A percentile compares a stretch with the other conserved stretches of the same genome.
phyloP scores from a whole-genome alignment of 371 early-diverging fungal genomes.

The Haplosporangium sp. region DNA sequence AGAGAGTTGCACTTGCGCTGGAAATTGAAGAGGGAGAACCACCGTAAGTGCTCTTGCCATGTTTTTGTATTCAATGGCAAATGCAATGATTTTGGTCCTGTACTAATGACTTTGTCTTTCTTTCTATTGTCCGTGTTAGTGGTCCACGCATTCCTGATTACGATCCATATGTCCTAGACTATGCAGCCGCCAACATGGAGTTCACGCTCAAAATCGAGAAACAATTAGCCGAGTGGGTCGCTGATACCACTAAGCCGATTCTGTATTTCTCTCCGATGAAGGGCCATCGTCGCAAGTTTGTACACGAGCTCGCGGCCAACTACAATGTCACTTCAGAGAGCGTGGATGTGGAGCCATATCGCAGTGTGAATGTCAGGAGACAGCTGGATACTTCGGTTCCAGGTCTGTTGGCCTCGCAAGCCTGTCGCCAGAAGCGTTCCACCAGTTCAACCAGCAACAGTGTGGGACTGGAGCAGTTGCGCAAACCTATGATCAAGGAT shows the following conservation, averaged over 20 bases:
- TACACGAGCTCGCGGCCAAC: constrained; percentile 76
- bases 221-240: constrained; percentile 68
- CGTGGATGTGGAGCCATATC: constrained; percentile 78
- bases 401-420: constrained; percentile 45
- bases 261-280: constrained; percentile 78
- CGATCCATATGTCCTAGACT: constrained; percentile 70
- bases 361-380: constrained; percentile 76
- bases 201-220: constrained; percentile 76
- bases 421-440: constrained; percentile 39
- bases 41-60: constrained; percentile 19
- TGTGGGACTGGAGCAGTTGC: constrained; percentile 38
- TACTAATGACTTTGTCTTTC: neutral
- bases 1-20: constrained; percentile 75
- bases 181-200: constrained; percentile 62
- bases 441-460: neutral
- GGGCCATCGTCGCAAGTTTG: constrained; percentile 68
- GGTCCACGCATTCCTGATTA: constrained; percentile 62
- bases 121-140: constrained; percentile 1
- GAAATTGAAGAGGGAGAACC: constrained; percentile 58
- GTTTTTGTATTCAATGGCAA: neutral
- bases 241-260: constrained; percentile 60
- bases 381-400: constrained; percentile 55
- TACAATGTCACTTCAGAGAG: constrained; percentile 75
- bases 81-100: neutral
- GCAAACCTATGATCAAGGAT: constrained; percentile 41